phyloP scores from a whole-genome alignment of 805 yeast genomes.

The Yarrowia hollandica region DNA sequence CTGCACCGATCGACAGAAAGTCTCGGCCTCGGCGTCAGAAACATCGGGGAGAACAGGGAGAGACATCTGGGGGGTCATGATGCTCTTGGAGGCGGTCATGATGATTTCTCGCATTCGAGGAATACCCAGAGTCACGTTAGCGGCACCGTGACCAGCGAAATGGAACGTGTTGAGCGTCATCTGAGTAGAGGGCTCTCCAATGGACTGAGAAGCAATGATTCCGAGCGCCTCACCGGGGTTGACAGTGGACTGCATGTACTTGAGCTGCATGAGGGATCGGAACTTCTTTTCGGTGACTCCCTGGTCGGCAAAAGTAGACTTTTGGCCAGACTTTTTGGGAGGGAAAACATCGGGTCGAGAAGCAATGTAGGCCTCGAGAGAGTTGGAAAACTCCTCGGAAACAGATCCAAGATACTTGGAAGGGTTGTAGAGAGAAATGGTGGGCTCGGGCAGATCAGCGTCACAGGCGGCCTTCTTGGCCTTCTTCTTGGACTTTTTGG shows the following conservation, averaged over 20 bases:
- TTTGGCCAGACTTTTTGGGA: slow-evolving; percentile 42
- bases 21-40: slow-evolving; percentile 81
- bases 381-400: slow-evolving; percentile 81
- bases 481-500: slow-evolving; percentile 77
- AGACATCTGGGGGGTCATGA: slow-evolving; percentile 99
- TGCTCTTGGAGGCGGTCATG: slow-evolving; percentile 95
- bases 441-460: slow-evolving; percentile 67
- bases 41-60: slow-evolving; percentile 81
- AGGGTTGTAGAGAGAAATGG: slow-evolving; percentile 80
- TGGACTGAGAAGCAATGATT: slow-evolving; percentile 95
- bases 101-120: slow-evolving; percentile 99
- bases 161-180: slow-evolving; percentile 97
- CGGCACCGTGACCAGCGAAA: slow-evolving; percentile 99
- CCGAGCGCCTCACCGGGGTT: slow-evolving; percentile 99
- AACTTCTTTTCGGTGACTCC: slow-evolving; percentile 76
- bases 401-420: slow-evolving; percentile 90
- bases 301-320: slow-evolving; percentile 40
- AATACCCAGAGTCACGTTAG: slow-evolving; percentile 97
- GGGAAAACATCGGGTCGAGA: slow-evolving; percentile 58
- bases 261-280: slow-evolving; percentile 95
- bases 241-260: slow-evolving; percentile 93
- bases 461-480: slow-evolving; percentile 54
- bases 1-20: slow-evolving; percentile 88
- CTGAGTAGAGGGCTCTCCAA: slow-evolving; percentile 99
- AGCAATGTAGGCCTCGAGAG: slow-evolving; percentile 68